Conservation (phyloP, 805 yeast species). For the Metschnikowia orientalis region DNA sequence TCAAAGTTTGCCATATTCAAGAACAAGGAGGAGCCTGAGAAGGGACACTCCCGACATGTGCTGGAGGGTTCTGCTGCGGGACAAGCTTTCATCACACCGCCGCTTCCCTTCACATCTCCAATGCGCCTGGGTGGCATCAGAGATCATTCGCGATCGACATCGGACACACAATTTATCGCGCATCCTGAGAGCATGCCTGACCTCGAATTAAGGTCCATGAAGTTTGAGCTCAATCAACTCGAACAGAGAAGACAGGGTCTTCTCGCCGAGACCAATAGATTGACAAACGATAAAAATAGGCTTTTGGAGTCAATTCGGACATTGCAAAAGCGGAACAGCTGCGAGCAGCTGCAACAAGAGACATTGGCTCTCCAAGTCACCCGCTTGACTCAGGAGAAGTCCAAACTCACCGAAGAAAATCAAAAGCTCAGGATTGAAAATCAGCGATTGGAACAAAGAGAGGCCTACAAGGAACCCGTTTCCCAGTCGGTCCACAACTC, state of each 20-base stretch:
- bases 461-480: no score
- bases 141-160: conserved; percentile 39
- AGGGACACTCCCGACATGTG: conserved; percentile 36
- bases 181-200: conserved; percentile 16
- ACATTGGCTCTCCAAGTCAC: conserved; percentile 47
- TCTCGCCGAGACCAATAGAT: conserved; percentile 22
- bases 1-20: conserved; percentile 35
- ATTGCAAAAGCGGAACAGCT: conserved; percentile 38
- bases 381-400: conserved; percentile 45
- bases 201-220: conserved; percentile 35
- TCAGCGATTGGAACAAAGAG: conserved; percentile 3
- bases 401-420: conserved; percentile 32
- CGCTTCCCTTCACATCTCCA: conserved; percentile 36
- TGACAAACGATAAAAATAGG: conserved; percentile 26
- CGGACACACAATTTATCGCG: conserved; percentile 37
- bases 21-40: conserved; percentile 19
- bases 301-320: conserved; percentile 35
- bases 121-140: conserved; percentile 12
- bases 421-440: conserved; percentile 6
- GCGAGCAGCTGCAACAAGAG: conserved; percentile 41
- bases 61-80: conserved; percentile 36
- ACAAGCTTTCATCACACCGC: conserved; percentile 40
- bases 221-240: conserved; percentile 38
- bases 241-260: conserved; percentile 22
- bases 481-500: no score